phyloP scores from a whole-genome alignment of 139 green algal species.

The Asterochloris erici region DNA sequence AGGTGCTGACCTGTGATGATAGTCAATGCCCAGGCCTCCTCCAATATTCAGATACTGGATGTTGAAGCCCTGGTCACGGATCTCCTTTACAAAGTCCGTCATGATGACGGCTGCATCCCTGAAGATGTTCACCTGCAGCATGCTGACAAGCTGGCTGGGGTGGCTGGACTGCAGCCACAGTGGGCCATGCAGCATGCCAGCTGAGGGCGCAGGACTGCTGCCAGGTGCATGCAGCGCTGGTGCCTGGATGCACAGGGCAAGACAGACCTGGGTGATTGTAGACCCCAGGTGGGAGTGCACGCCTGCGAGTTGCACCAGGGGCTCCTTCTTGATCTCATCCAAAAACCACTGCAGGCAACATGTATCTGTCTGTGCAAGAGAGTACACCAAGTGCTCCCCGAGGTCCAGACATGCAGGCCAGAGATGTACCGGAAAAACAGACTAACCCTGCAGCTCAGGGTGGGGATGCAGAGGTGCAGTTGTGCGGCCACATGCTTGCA shows the following conservation, averaged over 20 bases:
- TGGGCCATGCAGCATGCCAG: not conserved
- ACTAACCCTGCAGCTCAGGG: too few species aligned
- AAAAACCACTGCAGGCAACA: constrained; percentile 48
- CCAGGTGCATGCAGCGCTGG: not conserved
- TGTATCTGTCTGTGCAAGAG: not conserved
- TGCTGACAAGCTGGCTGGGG: not conserved
- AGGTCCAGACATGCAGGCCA: too few species aligned
- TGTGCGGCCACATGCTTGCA: too few species aligned
- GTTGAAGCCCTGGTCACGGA: constrained; percentile 89
- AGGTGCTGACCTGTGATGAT: constrained; percentile 56
- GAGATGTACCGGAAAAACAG: too few species aligned
- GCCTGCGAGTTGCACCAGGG: constrained; percentile 83
- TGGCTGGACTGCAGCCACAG: too few species aligned
- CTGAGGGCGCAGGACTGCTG: not conserved
- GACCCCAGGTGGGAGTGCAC: constrained; percentile 94
- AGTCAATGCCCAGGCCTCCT: constrained; percentile 95
- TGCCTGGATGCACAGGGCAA: not conserved
- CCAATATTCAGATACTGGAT: constrained; percentile 95
- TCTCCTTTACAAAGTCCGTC: constrained; percentile 86
- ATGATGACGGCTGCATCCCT: constrained; percentile 90
- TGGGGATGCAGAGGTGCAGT: too few species aligned
- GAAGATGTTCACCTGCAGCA: constrained; percentile 90
- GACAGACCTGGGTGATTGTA: constrained; percentile 88
- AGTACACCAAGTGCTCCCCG: not conserved
- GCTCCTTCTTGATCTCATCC: constrained; percentile 69